phyloP scores from a whole-genome alignment of 495 filamentous ascomycete species.

The Aspergillus sclerotiicarbonarius region DNA sequence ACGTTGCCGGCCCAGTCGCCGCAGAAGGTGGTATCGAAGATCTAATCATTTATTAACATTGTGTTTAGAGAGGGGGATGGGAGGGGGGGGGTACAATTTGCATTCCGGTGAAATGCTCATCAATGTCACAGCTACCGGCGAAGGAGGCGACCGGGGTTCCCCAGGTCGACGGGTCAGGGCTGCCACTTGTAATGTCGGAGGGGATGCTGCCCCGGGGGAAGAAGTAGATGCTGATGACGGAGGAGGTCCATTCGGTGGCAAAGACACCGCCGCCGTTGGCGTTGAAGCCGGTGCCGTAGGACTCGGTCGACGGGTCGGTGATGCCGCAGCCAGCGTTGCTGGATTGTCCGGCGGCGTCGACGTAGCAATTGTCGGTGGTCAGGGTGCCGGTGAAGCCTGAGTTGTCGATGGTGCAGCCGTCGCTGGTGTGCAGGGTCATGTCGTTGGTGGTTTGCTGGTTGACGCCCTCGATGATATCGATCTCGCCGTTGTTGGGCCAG shows the following conservation, averaged over 20 bases:
- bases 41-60: constrained; percentile 18
- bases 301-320: constrained; percentile 24
- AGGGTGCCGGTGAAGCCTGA: constrained; percentile 44
- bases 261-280: constrained; percentile 56
- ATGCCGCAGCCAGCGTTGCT: constrained; percentile 57
- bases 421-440: constrained; percentile 65
- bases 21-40: constrained; percentile 69
- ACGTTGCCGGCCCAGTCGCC: constrained; percentile 60
- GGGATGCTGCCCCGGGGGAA: constrained; percentile 52
- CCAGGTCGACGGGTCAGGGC: constrained; percentile 60
- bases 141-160: constrained; percentile 58
- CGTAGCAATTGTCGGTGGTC: constrained; percentile 50
- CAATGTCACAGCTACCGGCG: constrained; percentile 57
- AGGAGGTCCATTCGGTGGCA: constrained; percentile 61
- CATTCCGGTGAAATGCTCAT: constrained; percentile 58
- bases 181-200: constrained; percentile 45
- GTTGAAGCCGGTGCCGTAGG: constrained; percentile 61
- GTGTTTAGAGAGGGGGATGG: neutral
- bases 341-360: constrained; percentile 42
- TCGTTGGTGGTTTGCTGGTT: constrained; percentile 55
- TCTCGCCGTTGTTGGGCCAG: constrained; percentile 71
- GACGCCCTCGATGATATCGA: constrained; percentile 73
- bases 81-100: constrained; percentile 47
- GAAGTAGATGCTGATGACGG: constrained; percentile 62
- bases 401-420: constrained; percentile 54